Base-by-base conservation (phyloP, 1,139 yeast species). In the Geotrichum reessii region DNA sequence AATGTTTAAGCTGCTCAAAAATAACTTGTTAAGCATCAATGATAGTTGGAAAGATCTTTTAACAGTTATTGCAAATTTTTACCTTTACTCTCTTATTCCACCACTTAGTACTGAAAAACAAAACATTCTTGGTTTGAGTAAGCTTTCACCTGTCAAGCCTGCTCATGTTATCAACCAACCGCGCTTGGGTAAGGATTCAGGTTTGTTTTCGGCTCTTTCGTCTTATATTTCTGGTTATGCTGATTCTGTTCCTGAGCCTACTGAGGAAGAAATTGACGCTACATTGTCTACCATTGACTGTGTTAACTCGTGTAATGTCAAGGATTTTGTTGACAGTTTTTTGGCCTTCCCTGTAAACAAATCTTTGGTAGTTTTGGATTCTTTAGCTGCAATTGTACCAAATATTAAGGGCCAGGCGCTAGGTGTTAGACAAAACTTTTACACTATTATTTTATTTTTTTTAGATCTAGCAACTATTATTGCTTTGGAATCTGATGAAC, bases 161-260 rank as follows among this genome's bases (percentile, higher is more conserved):
- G 83, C 83, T 46, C 81, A 81, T 64, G 78, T 83, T 5, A 80
- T 89, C 48, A 82, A 82, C 59, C 81, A 88, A 64, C 74, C 82
- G 0, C 83, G 83, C 59, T 78, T 82, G 27, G 80, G 78, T 24
- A 87, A 84, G 66, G 95, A 85, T 47, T 78, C 81, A 9, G 90
- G 98, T 1, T 70, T 95, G 25, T 81, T 95, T 60, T 88, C 96
- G 0, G 87, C 98, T 0, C 85, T 95, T 65, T 91, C 97, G 0
- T 90, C 97, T 0, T 92, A 91, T 67, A 80, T 95, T 71, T 88
- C 95, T 64, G 95, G 97, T 17, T 83, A 86, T 61, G 78, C 87
- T 0, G 97, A 91, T 65, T 95, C 88, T 47, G 85, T 89, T 1
- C 86, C 88, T 7, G 97, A 92, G 70, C 99, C 99, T 3, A 82